phyloP scores from a whole-genome alignment of 1,284 basidiomycete genomes.

The Fomitopsis palustris region DNA sequence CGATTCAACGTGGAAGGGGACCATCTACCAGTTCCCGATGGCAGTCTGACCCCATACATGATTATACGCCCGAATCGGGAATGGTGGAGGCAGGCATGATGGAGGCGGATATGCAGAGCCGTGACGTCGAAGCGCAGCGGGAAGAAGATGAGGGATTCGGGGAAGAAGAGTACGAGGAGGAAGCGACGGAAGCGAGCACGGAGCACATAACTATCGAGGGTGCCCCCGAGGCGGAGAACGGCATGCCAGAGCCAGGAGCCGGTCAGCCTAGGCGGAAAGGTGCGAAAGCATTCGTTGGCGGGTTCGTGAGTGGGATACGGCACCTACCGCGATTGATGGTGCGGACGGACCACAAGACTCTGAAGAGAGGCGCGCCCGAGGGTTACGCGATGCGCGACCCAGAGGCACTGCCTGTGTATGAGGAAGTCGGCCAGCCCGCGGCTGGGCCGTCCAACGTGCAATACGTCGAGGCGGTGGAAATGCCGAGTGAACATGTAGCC shows the following conservation, averaged over 20 bases:
- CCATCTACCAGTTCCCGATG: neutral
- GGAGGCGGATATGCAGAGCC: neutral
- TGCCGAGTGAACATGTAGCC: conserved; percentile 14
- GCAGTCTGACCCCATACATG: neutral
- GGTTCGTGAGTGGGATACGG: conserved; percentile 26
- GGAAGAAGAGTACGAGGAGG: conserved; percentile 1
- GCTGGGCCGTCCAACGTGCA: conserved; percentile 17
- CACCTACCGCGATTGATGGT: conserved; percentile 24
- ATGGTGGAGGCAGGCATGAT: neutral
- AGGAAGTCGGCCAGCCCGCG: conserved; percentile 17
- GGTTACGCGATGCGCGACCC: conserved; percentile 5
- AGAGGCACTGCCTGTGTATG: conserved; percentile 22
- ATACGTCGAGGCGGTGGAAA: conserved; percentile 19
- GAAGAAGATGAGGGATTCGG: neutral
- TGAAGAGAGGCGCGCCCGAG: conserved; percentile 14
- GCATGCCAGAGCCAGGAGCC: neutral
- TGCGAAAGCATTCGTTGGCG: conserved; percentile 28
- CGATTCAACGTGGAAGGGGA: neutral
- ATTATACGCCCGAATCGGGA: neutral
- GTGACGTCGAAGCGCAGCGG: neutral
- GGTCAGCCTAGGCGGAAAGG: conserved; percentile 7
- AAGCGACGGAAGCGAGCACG: neutral
- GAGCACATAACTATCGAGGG: conserved; percentile 6
- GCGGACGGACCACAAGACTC: conserved; percentile 17
- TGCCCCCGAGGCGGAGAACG: neutral